Conservation (phyloP, 2,329 filamentous ascomycete genomes). For the Fusarium sp. region DNA sequence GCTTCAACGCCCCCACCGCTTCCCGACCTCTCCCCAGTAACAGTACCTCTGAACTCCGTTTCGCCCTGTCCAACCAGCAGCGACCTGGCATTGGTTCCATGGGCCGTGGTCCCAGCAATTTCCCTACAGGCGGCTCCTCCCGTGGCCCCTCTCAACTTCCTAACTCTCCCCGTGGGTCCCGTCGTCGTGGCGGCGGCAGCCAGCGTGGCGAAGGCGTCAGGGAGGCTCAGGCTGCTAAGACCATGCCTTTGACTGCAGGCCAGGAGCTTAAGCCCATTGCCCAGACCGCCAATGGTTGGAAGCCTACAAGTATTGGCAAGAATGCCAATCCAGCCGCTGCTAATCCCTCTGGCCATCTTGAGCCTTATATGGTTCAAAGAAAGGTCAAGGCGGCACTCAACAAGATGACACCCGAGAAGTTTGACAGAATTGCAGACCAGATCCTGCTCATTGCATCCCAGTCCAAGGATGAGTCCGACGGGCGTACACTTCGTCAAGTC, state of each 20-base stretch:
- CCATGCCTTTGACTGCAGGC: slow-evolving; percentile 90
- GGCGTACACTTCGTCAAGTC: slow-evolving; percentile 93
- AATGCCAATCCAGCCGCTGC: slow-evolving; percentile 51
- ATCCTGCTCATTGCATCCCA: slow-evolving; percentile 93
- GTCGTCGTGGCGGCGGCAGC: slow-evolving; percentile 56
- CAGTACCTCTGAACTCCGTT: slow-evolving; percentile 82
- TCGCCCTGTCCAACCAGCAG: slow-evolving; percentile 66
- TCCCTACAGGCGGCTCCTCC: slow-evolving; percentile 73
- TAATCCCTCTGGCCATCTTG: slow-evolving; percentile 69
- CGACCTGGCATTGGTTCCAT: slow-evolving; percentile 50
- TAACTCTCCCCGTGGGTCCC: slow-evolving; percentile 69
- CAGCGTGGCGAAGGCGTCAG: slow-evolving; percentile 67
- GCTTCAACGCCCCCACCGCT: slow-evolving; percentile 64
- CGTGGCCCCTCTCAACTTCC: slow-evolving; percentile 46
- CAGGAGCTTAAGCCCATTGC: slow-evolving; percentile 84
- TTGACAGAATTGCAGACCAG: slow-evolving; percentile 93
- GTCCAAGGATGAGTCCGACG: slow-evolving; percentile 94
- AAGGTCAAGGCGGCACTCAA: slow-evolving; percentile 99
- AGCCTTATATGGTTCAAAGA: slow-evolving; percentile 93
- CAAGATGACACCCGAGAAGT: slow-evolving; percentile 99
- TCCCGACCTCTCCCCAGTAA: slow-evolving; percentile 73
- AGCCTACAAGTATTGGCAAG: slow-evolving; percentile 76
- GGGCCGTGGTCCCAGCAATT: slow-evolving; percentile 61
- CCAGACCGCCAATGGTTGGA: slow-evolving; percentile 83
- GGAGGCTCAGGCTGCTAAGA: slow-evolving; percentile 80